Evolutionary conservation across 2,329 filamentous ascomycete genomes (phyloP), one percentile per base, ranked within the genome.

Genomic region (Pyrenophora graminea): DNA sequence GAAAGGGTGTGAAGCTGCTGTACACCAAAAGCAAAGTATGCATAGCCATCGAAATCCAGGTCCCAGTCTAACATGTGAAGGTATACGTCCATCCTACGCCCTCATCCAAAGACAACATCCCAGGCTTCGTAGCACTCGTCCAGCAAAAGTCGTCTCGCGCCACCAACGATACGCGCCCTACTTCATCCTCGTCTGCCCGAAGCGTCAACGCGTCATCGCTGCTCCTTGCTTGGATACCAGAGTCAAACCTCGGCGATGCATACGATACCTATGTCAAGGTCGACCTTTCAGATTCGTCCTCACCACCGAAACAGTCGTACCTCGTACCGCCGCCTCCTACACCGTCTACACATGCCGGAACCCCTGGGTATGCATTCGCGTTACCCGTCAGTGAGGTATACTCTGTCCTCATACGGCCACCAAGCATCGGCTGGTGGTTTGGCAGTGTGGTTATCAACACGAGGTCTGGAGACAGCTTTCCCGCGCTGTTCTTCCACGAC

Each of bases 351-450:
- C 89, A 92, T 69, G 81, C 82, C 53, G 83, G 83, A 38, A 83
- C 88, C 0, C 78, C 85, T 41, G 92, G 92, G 3, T 97, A 96
- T 70, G 86, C 94, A 1, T 99, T 99, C 69, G 91, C 93, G 1
- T 83, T 99, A 5, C 94, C 94, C 1, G 83, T 97, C 25, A 90
- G 85, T 60, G 89, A 93, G 58, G 87, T 99, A 54, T 99, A 95
- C 75, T 96, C 90, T 23, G 80, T 99, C 4, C 81, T 96, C 6
- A 87, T 99, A 33, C 85, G 94, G 2, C 93, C 93, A 3, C 95
- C 94, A 4, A 97, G 91, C 70, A 76, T 96, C 6, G 95, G 94
- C 13, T 99, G 94, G 95, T 99, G 94, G 94, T 97, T 95, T 71
- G 94, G 94, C 30, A 96, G 91, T 57, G 76, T 99, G 23, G 88